Evolutionary conservation across 1,139 yeast species (phyloP).

Genomic region (Pneumocystis sp.): DNA sequence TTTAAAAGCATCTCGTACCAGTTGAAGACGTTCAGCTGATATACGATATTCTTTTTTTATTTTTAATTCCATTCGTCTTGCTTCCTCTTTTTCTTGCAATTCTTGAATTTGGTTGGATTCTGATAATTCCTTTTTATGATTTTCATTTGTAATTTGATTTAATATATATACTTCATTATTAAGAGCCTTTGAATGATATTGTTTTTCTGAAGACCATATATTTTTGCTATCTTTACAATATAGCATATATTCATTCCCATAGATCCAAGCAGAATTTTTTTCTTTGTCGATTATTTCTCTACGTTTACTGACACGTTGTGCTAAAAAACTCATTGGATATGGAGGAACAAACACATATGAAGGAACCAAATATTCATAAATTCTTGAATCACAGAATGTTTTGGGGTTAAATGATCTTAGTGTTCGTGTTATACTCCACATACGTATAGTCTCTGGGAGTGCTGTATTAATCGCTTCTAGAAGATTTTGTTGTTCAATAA

Average conservation of each 20-base stretch:
- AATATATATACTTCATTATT: background rate
- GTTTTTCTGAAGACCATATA: background rate
- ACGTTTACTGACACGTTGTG: slow-evolving; percentile 29
- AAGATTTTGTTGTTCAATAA: slow-evolving; percentile 73
- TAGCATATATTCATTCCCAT: background rate
- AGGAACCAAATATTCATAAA: slow-evolving; percentile 86
- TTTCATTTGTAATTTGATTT: background rate
- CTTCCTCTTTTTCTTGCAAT: background rate
- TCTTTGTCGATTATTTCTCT: background rate
- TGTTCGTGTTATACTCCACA: slow-evolving; percentile 87
- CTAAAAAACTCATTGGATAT: slow-evolving; percentile 56
- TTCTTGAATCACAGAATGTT: slow-evolving; percentile 84
- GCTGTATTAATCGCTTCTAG: slow-evolving; percentile 53
- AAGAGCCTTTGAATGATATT: background rate
- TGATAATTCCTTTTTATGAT: background rate
- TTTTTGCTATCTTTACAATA: background rate
- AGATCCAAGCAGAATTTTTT: background rate
- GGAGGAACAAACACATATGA: slow-evolving; percentile 83
- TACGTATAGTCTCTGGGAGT: slow-evolving; percentile 72
- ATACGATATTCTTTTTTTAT: slow-evolving; percentile 50
- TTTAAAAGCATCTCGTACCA: slow-evolving; percentile 53
- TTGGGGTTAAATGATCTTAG: slow-evolving; percentile 89
- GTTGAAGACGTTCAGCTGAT: slow-evolving; percentile 41
- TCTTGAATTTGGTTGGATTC: background rate
- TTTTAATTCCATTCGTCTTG: slow-evolving; percentile 19